phyloP scores from a whole-genome alignment of 2,329 filamentous ascomycete genomes.

The Alternaria hordeiaustralica region DNA sequence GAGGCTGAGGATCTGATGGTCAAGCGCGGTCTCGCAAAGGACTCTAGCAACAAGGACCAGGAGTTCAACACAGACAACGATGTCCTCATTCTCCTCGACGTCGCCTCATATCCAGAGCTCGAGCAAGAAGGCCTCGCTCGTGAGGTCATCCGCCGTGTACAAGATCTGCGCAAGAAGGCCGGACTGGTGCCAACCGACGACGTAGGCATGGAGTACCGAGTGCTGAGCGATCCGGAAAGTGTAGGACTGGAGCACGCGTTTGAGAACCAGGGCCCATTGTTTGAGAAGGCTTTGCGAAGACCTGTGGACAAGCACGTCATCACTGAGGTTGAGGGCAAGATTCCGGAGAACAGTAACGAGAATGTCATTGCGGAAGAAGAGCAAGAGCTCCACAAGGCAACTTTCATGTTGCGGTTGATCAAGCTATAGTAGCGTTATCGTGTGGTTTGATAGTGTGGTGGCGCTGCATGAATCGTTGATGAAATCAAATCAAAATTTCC shows the following conservation, averaged over 20 bases:
- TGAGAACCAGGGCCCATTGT: slow-evolving; percentile 68
- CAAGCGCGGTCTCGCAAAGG: slow-evolving; percentile 77
- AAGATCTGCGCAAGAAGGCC: slow-evolving; percentile 91
- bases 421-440: slow-evolving; percentile 61
- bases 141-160: slow-evolving; percentile 92
- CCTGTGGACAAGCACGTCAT: slow-evolving; percentile 74
- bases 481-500: slow-evolving; percentile 13
- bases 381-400: slow-evolving; percentile 84
- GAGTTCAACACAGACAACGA: slow-evolving; percentile 90
- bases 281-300: slow-evolving; percentile 79
- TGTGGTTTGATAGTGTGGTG: not conserved
- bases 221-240: slow-evolving; percentile 78
- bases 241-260: slow-evolving; percentile 76
- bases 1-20: slow-evolving; percentile 83
- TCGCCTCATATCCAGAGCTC: slow-evolving; percentile 80
- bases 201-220: slow-evolving; percentile 89
- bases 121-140: slow-evolving; percentile 87
- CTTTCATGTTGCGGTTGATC: slow-evolving; percentile 76
- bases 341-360: slow-evolving; percentile 58
- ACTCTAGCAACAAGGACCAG: slow-evolving; percentile 72
- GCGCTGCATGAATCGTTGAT: slow-evolving; percentile 17
- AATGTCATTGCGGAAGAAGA: slow-evolving; percentile 79
- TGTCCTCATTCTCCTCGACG: slow-evolving; percentile 89
- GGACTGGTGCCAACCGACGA: slow-evolving; percentile 91
- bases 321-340: slow-evolving; percentile 65